phyloP scores from a whole-genome alignment of 2,329 filamentous ascomycete genomes.

The Talaromyces sp. region DNA sequence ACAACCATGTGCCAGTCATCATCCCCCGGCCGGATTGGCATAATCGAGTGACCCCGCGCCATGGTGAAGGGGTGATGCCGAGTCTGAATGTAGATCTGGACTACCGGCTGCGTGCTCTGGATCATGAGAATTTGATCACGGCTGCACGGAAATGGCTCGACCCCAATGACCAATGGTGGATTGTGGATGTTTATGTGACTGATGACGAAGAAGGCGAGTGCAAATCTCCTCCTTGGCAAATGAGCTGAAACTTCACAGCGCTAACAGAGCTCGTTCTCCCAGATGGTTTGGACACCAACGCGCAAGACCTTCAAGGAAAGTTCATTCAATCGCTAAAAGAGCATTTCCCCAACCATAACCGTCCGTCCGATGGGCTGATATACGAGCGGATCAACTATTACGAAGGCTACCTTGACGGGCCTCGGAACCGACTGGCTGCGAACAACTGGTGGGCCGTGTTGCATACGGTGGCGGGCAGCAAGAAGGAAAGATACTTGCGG shows the following conservation, averaged over 20 bases:
- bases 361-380: conserved; percentile 11
- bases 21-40: conserved; percentile 9
- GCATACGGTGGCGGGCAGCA: conserved; percentile 2
- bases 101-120: conserved; percentile 3
- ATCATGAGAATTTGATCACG: conserved; percentile 10
- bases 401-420: conserved; percentile 8
- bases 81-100: conserved; percentile 9
- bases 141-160: conserved; percentile 6
- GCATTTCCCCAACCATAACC: background rate
- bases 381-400: conserved; percentile 16
- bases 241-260: background rate
- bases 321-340: background rate
- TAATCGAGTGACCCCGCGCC: conserved; percentile 5
- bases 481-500: conserved; percentile 11
- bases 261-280: no score
- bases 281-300: background rate
- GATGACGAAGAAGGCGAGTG: background rate
- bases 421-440: conserved; percentile 6
- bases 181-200: conserved; percentile 15
- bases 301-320: background rate
- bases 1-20: conserved; percentile 13
- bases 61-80: background rate
- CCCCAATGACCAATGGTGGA: conserved; percentile 5
- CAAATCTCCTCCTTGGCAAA: background rate
- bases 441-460: conserved; percentile 14